Evolutionary conservation across 2,329 filamentous ascomycete genomes (phyloP).

Genomic region (Torrubiella hemipterigena): DNA sequence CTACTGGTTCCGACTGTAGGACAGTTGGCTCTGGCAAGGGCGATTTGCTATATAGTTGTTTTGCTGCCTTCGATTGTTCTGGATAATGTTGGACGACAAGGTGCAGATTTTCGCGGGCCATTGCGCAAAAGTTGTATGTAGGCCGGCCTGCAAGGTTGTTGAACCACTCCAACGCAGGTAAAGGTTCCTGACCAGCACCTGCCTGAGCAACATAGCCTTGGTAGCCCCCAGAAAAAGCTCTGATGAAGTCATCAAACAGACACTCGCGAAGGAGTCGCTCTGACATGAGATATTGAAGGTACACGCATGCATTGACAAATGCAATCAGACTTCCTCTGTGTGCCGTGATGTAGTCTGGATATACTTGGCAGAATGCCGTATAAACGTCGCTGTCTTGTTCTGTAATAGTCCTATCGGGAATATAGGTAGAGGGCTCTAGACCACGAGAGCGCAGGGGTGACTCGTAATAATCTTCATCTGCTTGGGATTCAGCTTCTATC

Average conservation of each 20-base stretch:
- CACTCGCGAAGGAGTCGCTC: conserved; percentile 24
- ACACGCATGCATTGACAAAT: conserved; percentile 34
- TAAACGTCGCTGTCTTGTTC: too few relatives aligned
- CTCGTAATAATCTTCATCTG: too few relatives aligned
- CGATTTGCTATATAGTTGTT: too few relatives aligned
- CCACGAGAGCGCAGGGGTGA: too few relatives aligned
- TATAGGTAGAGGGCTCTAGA: too few relatives aligned
- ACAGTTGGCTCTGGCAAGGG: too few relatives aligned
- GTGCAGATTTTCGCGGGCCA: conserved; percentile 22
- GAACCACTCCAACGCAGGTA: conserved; percentile 30
- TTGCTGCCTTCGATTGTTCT: conserved; percentile 14
- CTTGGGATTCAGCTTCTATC: too few relatives aligned
- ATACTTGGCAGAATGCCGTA: conserved; percentile 26
- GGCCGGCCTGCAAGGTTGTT: conserved; percentile 16
- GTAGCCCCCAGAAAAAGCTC: conserved; percentile 29
- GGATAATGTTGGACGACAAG: conserved; percentile 21
- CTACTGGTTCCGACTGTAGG: too few relatives aligned
- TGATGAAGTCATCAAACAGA: conserved; percentile 42
- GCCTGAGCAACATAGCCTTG: conserved; percentile 23
- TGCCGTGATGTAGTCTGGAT: conserved; percentile 29
- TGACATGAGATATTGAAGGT: conserved; percentile 24
- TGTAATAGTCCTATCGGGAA: too few relatives aligned
- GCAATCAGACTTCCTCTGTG: conserved; percentile 23
- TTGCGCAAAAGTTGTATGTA: conserved; percentile 17
- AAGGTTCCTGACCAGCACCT: conserved; percentile 13